Evolutionary conservation across 768 basidiomycete genomes (phyloP), one percentile per base, ranked within the genome.

Genomic region (Suillus alpinus): DNA sequence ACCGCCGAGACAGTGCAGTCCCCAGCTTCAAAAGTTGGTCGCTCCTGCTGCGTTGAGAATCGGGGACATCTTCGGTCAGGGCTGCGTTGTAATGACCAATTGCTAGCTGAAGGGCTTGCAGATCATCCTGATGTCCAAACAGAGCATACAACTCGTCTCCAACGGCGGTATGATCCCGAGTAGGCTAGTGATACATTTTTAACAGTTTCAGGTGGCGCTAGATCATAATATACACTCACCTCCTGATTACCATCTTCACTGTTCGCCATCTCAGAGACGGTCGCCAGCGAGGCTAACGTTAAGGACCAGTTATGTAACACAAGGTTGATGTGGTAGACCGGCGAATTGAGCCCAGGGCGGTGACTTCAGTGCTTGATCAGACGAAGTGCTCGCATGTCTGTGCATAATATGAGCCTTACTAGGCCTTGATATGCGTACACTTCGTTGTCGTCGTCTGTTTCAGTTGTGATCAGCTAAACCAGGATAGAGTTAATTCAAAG

Each of bases 101-200:
- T 8, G 64, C 64, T 18, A 43, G 37, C 13, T 65, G 61, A 18
- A 65, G 55, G 61, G 46, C 55, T 23, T 52, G 56, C 2, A 50
- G 29, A 14, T 62, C 47, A 16, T 13, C 29, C 40, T 64, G 20
- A 37, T 57, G 56, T 56, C 64, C 67, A 51, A 69, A 68, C 18
- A 71, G 70, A 3, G 65, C 61, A 29, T 66, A 68, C 37, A 75
- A 66, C 23, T 57, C 60, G 55, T 72, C 71, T 18, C 67, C 71
- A 8, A 66, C 65, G 36, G 18, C 18, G 41, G 62, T 16, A 68
- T 68, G 39, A 73, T 66, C 6, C 60, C 46, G 41, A 50, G 5
- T 5, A 32, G 49, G 29, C 49, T 50, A 9, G 31, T 5, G 18
- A 31, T 18, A n/a, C 31, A n/a, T 32, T 50, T 18, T 32, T n/a